Percentiles rank a stretch among this genome's conserved stretches.
These are phyloP conservation scores for Pyricularia grisea DNA, from an alignment of 2,329 filamentous ascomycete species.

Conservation along the genomic window DNA sequence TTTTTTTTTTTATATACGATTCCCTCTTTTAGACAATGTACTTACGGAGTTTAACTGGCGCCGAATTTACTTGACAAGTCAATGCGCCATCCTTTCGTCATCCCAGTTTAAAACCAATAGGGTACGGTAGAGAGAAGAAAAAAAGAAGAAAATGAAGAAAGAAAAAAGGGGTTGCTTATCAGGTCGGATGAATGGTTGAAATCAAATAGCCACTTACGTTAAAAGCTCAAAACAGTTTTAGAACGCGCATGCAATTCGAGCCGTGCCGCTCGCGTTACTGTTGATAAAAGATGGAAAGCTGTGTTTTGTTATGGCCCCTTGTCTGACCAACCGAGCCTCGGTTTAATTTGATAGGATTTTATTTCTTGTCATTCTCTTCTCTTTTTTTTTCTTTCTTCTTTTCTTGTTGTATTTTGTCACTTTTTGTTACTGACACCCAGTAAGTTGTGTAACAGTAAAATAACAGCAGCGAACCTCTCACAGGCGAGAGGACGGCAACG, in stretches of 20 bases:
- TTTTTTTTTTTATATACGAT: too few relatives aligned
- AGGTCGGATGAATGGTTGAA: neutral
- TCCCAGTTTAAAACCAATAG: neutral
- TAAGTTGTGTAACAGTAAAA: neutral
- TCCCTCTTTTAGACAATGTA: neutral
- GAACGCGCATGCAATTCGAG: neutral
- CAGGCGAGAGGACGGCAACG: neutral
- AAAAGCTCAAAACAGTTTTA: neutral
- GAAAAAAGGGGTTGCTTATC: neutral
- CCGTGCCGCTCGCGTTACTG: neutral
- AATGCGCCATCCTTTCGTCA: neutral
- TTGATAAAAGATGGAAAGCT: neutral
- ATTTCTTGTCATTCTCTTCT: neutral
- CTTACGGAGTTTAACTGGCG: neutral
- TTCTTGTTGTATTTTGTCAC: neutral
- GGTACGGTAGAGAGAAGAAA: neutral
- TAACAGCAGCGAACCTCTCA: constrained; percentile 1
- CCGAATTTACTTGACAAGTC: neutral
- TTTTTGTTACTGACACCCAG: neutral
- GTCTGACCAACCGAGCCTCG: neutral
- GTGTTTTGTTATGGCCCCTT: neutral
- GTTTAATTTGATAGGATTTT: neutral
- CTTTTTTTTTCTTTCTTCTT: neutral
- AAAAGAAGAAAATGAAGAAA: neutral
- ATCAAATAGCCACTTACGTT: neutral